These are phyloP conservation scores for Cocos nucifera DNA, from an alignment of 176 grass and related monocot genomes.

Conservation along the genomic window DNA sequence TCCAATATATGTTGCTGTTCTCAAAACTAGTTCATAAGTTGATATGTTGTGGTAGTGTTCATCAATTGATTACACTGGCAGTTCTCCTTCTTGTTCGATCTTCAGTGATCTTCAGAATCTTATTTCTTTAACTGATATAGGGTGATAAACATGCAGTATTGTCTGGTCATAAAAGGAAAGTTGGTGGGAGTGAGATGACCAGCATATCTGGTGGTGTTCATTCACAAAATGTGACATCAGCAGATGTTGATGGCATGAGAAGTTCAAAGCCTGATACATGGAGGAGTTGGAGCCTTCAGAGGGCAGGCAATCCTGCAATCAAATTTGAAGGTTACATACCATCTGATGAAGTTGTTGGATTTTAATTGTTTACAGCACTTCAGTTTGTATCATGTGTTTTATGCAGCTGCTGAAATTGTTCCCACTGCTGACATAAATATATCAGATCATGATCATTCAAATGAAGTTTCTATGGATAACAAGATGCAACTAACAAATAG, in stretches of 20 bases:
- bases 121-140: constrained; percentile 6
- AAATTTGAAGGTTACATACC: constrained; percentile 41
- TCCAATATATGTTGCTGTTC: too few relatives aligned
- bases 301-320: constrained; percentile 28
- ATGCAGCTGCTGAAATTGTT: constrained; percentile 49
- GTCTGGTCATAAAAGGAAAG: constrained; percentile 2
- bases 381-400: constrained; percentile 16
- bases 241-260: constrained; percentile 19
- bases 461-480: constrained; percentile 16
- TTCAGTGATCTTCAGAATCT: neutral
- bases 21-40: too few relatives aligned
- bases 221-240: constrained; percentile 19
- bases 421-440: constrained; percentile 25
- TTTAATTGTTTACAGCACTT: neutral
- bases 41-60: too few relatives aligned
- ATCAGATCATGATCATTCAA: constrained; percentile 13
- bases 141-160: constrained; percentile 20
- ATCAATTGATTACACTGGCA: too few relatives aligned
- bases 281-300: constrained; percentile 47
- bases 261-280: constrained; percentile 30
- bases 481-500: constrained; percentile 30
- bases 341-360: constrained; percentile 4
- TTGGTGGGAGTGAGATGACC: constrained; percentile 5
- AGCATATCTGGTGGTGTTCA: neutral
- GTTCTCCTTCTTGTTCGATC: neutral